These are phyloP conservation scores for Hemileccinum impolitum DNA, from an alignment of 768 basidiomycete species.

Conservation along the genomic window DNA sequence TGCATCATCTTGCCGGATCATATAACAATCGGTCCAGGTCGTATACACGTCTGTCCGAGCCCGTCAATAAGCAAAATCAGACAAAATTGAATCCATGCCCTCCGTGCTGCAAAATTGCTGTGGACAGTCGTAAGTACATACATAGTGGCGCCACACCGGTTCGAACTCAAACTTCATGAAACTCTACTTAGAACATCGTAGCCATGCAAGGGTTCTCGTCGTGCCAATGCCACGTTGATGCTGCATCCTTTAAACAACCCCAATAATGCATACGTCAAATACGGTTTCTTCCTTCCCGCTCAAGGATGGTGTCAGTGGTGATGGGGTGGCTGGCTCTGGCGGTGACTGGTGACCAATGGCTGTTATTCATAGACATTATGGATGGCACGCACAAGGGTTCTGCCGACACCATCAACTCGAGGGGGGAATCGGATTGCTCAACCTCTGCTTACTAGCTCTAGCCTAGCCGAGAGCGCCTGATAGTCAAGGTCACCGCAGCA, in stretches of 20 bases:
- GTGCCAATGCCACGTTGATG: too few relatives aligned
- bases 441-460: neutral
- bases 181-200: neutral
- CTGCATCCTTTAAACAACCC: too few relatives aligned
- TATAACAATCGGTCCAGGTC: too few relatives aligned
- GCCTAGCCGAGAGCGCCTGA: neutral
- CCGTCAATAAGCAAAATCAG: too few relatives aligned
- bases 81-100: too few relatives aligned
- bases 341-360: neutral
- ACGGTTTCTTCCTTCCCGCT: neutral
- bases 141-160: too few relatives aligned
- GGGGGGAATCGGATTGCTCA: neutral
- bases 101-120: too few relatives aligned
- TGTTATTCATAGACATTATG: neutral
- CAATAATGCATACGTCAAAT: neutral
- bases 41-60: too few relatives aligned
- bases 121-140: too few relatives aligned
- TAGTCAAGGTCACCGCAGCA: neutral
- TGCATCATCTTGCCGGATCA: too few relatives aligned
- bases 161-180: neutral
- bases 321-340: neutral
- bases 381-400: neutral
- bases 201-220: neutral
- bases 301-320: neutral
- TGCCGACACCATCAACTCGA: neutral